Evolutionary conservation across 2,329 filamentous ascomycete species (phyloP).

Genomic region (Penicillium sp.): DNA sequence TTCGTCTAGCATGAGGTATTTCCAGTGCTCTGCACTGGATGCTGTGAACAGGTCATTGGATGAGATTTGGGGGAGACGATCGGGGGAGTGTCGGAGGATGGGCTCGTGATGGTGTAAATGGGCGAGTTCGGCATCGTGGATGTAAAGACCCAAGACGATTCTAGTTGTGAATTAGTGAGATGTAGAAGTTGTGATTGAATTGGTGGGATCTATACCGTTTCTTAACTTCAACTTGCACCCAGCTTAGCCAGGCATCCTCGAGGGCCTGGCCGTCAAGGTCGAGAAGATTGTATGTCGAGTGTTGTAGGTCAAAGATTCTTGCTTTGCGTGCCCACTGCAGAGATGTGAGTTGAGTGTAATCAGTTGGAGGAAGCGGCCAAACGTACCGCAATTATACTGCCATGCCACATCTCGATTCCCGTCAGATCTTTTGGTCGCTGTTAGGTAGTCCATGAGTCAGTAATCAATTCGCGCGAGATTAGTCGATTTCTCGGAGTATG

Average conservation of each 20-base stretch:
- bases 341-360: neutral
- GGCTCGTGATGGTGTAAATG: constrained; percentile 19
- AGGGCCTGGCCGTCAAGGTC: constrained; percentile 6
- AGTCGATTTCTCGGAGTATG: neutral
- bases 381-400: constrained; percentile 21
- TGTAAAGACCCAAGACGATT: constrained; percentile 16
- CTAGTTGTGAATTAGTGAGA: neutral
- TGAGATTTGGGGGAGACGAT: constrained; percentile 17
- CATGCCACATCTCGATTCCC: constrained; percentile 22
- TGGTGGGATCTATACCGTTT: constrained; percentile 1
- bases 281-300: constrained; percentile 5
- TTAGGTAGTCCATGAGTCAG: neutral
- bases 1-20: constrained; percentile 13
- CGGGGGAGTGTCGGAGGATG: constrained; percentile 17
- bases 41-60: constrained; percentile 20
- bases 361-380: too few relatives aligned
- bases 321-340: constrained; percentile 19
- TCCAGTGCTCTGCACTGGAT: constrained; percentile 16
- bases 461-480: neutral
- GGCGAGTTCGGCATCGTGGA: constrained; percentile 22
- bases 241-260: constrained; percentile 15
- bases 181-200: too few relatives aligned
- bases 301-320: constrained; percentile 12
- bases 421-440: constrained; percentile 22
- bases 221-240: constrained; percentile 19